Evolutionary conservation across 2,329 filamentous ascomycete species (phyloP), one percentile per base, ranked within the genome.

Genomic region (Aspergillus pseudotamarii): DNA sequence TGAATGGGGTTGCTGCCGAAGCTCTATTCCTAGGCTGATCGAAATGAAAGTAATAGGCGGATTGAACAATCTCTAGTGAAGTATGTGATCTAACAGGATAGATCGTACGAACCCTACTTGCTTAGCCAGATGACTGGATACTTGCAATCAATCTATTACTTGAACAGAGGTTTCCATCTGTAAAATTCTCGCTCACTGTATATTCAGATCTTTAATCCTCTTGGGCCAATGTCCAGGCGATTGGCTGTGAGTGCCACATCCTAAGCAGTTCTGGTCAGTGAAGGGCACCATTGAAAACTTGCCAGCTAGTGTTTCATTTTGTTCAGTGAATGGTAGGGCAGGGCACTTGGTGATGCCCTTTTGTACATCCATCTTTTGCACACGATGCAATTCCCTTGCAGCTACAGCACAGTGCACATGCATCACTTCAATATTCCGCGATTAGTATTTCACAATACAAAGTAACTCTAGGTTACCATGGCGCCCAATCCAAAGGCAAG

Each of bases 91-190:
- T 59, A 58, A 21, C 50, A 57, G 57, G 21, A 43, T 32, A 32
- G 38, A 45, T 30, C n/a, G 46, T 57, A 60, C 38, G 4, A 19
- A 41, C 50, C 26, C 43, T 14, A 61, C 26, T 50, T 59, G 32
- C 53, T 61, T 60, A 61, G 57, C 64, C 64, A 65, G 67, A 48
- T 59, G 61, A 36, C 60, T 59, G 63, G 60, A 64, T 69, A 68
- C 53, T 59, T 60, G 60, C 60, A 69, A 70, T 69, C 64, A 63
- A 66, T 60, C 59, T 64, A 62, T 63, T 66, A 45, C 53, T 61
- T 65, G 55, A 55, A 30, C 12, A 11, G 10, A 51, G 28, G 28
- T n/a, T 51, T 21, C 16, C 34, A 19, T 51, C 30, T 1, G 28
- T 51, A 51, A 34, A 30, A 16, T 8, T 8, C 3, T 28, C 1